phyloP scores from a whole-genome alignment of 2,329 filamentous ascomycete genomes.

The Cladobotryum mycophilum region DNA sequence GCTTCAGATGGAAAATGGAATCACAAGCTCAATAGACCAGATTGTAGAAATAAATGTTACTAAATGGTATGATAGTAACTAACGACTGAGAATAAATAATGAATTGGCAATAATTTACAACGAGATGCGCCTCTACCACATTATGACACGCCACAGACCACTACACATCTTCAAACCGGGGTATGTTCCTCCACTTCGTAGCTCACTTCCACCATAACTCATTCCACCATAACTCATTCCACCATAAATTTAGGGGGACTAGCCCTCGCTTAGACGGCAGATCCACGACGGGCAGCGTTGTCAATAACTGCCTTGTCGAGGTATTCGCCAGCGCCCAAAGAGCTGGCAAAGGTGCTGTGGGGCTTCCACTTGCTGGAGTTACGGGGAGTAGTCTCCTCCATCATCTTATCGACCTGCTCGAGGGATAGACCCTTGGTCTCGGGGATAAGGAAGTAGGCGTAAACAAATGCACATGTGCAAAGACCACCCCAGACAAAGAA shows the following conservation, averaged over 20 bases:
- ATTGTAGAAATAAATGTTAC: too few relatives aligned
- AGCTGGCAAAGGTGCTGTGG: conserved; percentile 59
- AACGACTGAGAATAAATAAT: not conserved
- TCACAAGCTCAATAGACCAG: too few relatives aligned
- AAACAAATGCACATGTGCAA: conserved; percentile 53
- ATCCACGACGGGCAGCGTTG: conserved; percentile 25
- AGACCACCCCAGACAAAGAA: conserved; percentile 72
- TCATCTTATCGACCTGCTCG: conserved; percentile 80
- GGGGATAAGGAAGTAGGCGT: conserved; percentile 67
- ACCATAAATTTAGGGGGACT: conserved; percentile 1
- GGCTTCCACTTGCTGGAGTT: conserved; percentile 73
- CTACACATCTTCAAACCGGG: not conserved
- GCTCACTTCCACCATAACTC: not conserved
- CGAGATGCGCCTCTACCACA: not conserved
- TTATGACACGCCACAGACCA: not conserved
- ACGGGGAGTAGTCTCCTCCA: conserved; percentile 76
- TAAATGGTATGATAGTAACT: too few relatives aligned
- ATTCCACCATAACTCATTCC: not conserved
- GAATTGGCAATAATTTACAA: not conserved
- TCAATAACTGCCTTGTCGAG: conserved; percentile 23
- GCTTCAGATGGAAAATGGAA: too few relatives aligned
- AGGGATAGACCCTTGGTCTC: conserved; percentile 72
- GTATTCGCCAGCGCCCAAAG: conserved; percentile 23
- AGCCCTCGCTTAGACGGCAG: conserved; percentile 23
- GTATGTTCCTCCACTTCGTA: not conserved